phyloP scores from a whole-genome alignment of 2,329 filamentous ascomycete genomes.

The Pseudocercospora macadamiae region DNA sequence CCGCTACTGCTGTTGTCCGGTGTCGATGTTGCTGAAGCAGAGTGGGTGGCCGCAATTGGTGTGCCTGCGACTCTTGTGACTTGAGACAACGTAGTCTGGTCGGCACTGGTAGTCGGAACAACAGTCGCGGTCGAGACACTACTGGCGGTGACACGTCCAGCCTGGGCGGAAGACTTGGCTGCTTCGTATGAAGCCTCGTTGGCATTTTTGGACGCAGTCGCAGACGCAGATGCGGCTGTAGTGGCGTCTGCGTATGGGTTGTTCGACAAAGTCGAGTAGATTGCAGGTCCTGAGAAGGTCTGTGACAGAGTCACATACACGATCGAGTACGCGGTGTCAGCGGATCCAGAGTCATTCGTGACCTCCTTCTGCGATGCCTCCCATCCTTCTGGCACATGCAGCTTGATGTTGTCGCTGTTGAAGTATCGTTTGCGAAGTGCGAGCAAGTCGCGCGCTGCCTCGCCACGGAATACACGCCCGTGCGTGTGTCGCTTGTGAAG shows the following conservation, averaged over 20 bases:
- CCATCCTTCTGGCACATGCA: slow-evolving; percentile 34
- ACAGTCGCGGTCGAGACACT: slow-evolving; percentile 19
- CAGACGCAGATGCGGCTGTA: slow-evolving; percentile 17
- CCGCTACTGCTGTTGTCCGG: slow-evolving; percentile 32
- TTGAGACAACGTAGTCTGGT: slow-evolving; percentile 23
- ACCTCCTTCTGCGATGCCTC: slow-evolving; percentile 16
- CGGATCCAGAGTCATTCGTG: background rate
- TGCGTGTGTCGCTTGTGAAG: slow-evolving; percentile 35
- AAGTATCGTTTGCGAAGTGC: slow-evolving; percentile 33
- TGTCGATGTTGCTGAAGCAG: slow-evolving; percentile 17
- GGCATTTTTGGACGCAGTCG: slow-evolving; percentile 20
- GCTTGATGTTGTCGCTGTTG: slow-evolving; percentile 27
- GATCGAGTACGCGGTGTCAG: slow-evolving; percentile 42
- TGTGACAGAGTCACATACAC: slow-evolving; percentile 58
- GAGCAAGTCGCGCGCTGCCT: slow-evolving; percentile 31
- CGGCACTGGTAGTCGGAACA: slow-evolving; percentile 19
- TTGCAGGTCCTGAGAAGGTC: slow-evolving; percentile 52
- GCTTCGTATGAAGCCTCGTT: slow-evolving; percentile 19
- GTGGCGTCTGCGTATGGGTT: background rate
- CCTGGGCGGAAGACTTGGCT: slow-evolving; percentile 16
- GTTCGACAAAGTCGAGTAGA: slow-evolving; percentile 14
- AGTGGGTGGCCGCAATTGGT: slow-evolving; percentile 29
- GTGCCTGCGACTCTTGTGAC: slow-evolving; percentile 24
- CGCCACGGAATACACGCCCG: slow-evolving; percentile 34
- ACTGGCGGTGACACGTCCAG: slow-evolving; percentile 10